phyloP scores from a whole-genome alignment of 306 rosid species.

The Quercus suber region DNA sequence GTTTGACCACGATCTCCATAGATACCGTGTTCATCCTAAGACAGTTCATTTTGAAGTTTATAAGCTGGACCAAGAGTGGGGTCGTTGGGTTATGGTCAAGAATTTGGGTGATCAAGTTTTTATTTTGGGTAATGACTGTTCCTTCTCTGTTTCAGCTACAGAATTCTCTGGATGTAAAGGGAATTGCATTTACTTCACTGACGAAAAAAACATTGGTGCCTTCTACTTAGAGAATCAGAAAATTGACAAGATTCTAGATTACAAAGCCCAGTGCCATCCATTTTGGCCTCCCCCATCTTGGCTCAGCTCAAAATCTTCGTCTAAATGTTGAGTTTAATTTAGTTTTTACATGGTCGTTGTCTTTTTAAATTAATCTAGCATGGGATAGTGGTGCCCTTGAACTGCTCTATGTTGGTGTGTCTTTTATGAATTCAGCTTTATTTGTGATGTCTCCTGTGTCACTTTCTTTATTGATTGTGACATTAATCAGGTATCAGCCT shows the following conservation, averaged over 20 bases:
- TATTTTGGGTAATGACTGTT: slow-evolving; percentile 23
- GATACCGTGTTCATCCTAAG: not conserved
- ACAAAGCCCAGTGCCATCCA: not conserved
- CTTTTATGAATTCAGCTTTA: not conserved
- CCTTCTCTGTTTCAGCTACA: slow-evolving; percentile 26
- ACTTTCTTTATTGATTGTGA: not conserved
- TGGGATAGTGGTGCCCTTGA: not conserved
- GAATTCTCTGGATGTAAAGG: slow-evolving; percentile 21
- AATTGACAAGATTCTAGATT: not conserved
- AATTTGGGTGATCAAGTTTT: slow-evolving; percentile 24
- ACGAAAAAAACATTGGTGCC: not conserved
- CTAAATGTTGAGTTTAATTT: not conserved
- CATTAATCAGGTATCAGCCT: too few species aligned
- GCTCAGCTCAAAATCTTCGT: not conserved
- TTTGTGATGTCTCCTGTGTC: not conserved
- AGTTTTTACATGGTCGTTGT: not conserved
- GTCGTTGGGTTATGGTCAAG: slow-evolving; percentile 28
- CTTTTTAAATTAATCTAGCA: not conserved
- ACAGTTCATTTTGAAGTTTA: not conserved
- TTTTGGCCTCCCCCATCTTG: slow-evolving; percentile 30
- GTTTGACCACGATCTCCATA: not conserved
- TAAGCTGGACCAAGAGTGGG: slow-evolving; percentile 1
- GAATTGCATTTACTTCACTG: slow-evolving; percentile 25
- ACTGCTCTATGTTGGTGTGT: not conserved
- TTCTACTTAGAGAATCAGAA: slow-evolving; percentile 16